Percentiles rank a stretch among this genome's conserved stretches.
Conservation (phyloP, 441 rosid species). For the Pelargonium australe region DNA sequence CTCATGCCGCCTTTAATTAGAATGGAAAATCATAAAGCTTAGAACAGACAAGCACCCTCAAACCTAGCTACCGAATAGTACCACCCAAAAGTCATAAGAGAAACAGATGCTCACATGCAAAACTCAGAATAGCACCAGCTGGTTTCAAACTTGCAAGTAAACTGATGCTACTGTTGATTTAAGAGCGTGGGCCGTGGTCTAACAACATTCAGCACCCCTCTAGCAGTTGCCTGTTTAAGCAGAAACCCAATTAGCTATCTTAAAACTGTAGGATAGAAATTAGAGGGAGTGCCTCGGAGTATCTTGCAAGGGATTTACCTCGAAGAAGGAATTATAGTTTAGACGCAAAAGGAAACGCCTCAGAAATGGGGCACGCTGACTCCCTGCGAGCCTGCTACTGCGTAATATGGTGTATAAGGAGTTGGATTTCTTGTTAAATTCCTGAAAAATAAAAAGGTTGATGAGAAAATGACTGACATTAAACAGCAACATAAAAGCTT, state of each 20-base stretch:
- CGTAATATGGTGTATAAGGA: conserved; percentile 81
- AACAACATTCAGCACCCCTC: conserved; percentile 71
- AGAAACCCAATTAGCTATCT: conserved; percentile 12
- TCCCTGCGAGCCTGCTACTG: conserved; percentile 90
- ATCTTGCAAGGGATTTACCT: conserved; percentile 36
- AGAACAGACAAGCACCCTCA: background rate
- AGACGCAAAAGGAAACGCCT: conserved; percentile 90
- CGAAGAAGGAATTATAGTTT: conserved; percentile 82
- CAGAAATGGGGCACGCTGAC: conserved; percentile 95
- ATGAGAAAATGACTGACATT: too few relatives aligned
- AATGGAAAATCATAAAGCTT: background rate
- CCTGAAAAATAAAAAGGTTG: conserved; percentile 34
- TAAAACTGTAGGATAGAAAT: too few relatives aligned
- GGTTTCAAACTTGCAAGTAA: too few relatives aligned
- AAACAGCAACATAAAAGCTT: too few relatives aligned
- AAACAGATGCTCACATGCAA: too few relatives aligned
- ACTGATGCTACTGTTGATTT: too few relatives aligned
- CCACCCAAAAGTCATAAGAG: background rate
- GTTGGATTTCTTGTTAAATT: conserved; percentile 91
- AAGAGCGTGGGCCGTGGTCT: conserved; percentile 48
- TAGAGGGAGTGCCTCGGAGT: too few relatives aligned
- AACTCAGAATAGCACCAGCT: too few relatives aligned
- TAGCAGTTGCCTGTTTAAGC: conserved; percentile 64
- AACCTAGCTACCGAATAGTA: background rate
- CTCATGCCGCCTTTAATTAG: background rate